Evolutionary conservation across 805 yeast species (phyloP).

Genomic region (Saturnispora bothae): DNA sequence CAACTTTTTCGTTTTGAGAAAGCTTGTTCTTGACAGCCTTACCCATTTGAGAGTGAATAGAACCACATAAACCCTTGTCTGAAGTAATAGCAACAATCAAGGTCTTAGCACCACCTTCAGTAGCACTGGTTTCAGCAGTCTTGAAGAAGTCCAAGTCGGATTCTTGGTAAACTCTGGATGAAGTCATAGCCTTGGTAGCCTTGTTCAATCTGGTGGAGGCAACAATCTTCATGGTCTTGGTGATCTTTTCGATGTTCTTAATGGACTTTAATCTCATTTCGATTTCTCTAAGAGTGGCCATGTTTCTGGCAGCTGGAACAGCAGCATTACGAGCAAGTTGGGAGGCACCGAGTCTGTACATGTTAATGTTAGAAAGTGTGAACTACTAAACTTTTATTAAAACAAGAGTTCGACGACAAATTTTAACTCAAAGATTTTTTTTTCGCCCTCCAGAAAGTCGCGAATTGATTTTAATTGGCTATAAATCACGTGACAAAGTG

Average conservation of each 20-base stretch:
- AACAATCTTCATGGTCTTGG: slow-evolving; percentile 99
- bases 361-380: too few relatives aligned
- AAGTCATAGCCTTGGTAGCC: slow-evolving; percentile 90
- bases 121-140: slow-evolving; percentile 66
- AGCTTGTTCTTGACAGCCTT: slow-evolving; percentile 71
- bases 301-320: slow-evolving; percentile 52
- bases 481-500: slow-evolving; percentile 9
- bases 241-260: slow-evolving; percentile 97
- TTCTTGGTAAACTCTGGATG: slow-evolving; percentile 74
- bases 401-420: too few relatives aligned
- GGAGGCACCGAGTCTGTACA: slow-evolving; percentile 47
- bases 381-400: too few relatives aligned
- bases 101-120: slow-evolving; percentile 41
- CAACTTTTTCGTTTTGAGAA: slow-evolving; percentile 54
- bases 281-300: slow-evolving; percentile 97
- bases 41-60: slow-evolving; percentile 91
- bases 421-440: too few relatives aligned
- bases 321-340: too few relatives aligned
- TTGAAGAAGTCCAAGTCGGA: slow-evolving; percentile 71
- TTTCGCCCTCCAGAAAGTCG: too few relatives aligned
- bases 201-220: slow-evolving; percentile 93
- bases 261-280: slow-evolving; percentile 97
- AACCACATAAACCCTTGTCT: slow-evolving; percentile 98
- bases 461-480: too few relatives aligned
- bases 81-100: slow-evolving; percentile 84